Base-by-base conservation (phyloP, 2,329 filamentous ascomycete species). In the Paraphoma sp. region DNA sequence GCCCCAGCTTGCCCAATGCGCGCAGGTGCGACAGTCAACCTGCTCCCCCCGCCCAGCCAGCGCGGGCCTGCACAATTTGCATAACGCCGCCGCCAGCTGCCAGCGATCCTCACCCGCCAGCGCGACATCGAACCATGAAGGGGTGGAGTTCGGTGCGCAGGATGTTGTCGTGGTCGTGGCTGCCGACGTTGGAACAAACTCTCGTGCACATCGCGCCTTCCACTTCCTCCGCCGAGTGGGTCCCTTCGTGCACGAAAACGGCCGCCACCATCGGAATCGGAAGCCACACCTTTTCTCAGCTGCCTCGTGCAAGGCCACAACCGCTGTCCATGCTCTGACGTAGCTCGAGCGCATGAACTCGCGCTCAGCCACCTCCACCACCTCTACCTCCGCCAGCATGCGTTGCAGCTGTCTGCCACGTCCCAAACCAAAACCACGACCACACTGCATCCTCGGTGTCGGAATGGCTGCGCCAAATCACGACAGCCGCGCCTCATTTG, bases 241-340 rank as follows among this genome's bases (percentile, higher is more conserved):
- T 38, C 51, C 28, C 12, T 44, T 30, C 45, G 46, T 54, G 46
- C 52, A 45, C 33, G 33, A 11, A 17, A 53, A 48, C 55, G 51
- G 48, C 51, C 47, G 56, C 49, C 52, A 48, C 55, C 10, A 52
- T 40, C 45, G n/a, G 51, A 56, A 56, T 40, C 45, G n/a, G 51
- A 56, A 56, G 57, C 57, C 54, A 54, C 54, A 56, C 54, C 48
- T 57, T 54, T 45, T 51, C 49, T 56, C 57, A 56, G 53, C 57
- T 59, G 44, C 30, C 52, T 38, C 52, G 36, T 23, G 18, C 42
- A 41, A 48, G 47, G 38, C 51, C 48, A 52, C 51, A 51, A 14
- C 48, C 56, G 56, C 28, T 29, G 31, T 44, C 14, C 33, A 14
- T 36, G 14, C 33, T 45, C 41, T 40, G 54, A 45, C 30, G 55